Conservation (phyloP, 805 yeast species). For the Brettanomyces anomalus region DNA sequence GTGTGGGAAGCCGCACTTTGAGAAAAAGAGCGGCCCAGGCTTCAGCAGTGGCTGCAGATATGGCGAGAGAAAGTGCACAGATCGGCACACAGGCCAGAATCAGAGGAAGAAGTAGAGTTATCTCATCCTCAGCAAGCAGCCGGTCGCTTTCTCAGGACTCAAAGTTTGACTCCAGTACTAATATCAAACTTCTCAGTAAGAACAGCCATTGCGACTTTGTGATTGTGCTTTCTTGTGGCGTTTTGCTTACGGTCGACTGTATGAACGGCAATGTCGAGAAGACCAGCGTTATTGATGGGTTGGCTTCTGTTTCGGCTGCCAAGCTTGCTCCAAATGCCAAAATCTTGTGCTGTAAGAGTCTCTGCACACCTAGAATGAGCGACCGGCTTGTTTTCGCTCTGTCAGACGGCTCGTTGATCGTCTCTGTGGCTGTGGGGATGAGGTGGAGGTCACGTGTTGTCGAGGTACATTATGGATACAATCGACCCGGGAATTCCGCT, state of each 20-base stretch:
- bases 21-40: neutral
- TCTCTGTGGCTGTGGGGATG: constrained; percentile 58
- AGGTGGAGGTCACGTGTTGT: constrained; percentile 54
- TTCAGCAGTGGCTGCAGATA: neutral
- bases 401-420: constrained; percentile 41
- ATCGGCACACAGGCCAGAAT: neutral
- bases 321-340: constrained; percentile 11
- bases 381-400: constrained; percentile 58
- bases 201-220: constrained; percentile 37
- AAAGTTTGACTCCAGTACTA: constrained; percentile 21
- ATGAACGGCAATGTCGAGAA: constrained; percentile 35
- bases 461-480: constrained; percentile 36
- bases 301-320: constrained; percentile 6
- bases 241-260: constrained; percentile 40
- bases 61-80: neutral
- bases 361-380: constrained; percentile 64
- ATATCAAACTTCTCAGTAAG: constrained; percentile 19
- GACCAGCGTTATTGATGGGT: neutral
- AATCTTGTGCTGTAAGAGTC: constrained; percentile 43
- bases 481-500: constrained; percentile 28
- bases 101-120: neutral
- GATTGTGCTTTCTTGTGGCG: constrained; percentile 44
- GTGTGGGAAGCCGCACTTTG: neutral
- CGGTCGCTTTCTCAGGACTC: constrained; percentile 26
- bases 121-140: neutral